Base-by-base conservation (phyloP, 148 eudicot species). In the Talinum fruticosum region DNA sequence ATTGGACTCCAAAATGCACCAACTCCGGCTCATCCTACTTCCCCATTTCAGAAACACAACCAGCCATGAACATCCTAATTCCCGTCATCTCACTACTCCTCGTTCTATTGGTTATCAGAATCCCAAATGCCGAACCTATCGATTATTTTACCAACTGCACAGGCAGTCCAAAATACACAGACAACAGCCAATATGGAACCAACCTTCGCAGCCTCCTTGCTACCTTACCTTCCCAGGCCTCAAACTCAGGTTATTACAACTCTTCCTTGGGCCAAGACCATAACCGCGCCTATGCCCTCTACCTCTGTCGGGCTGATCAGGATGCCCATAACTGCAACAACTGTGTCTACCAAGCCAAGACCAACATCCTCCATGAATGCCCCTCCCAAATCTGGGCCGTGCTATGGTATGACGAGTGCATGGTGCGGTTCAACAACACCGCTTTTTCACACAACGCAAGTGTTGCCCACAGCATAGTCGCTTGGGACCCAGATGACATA, bases 351-450 rank as follows among this genome's bases (percentile, higher is more conserved):
- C 35, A 75, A 26, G 84, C 78, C 0, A 73, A 71, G n/a, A 72
- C 38, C 19, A 18, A 2, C 12, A 66, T 77, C 30, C 38, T 73
- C 37, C 81, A 74, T 7, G 53, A 38, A 2, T 82, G 79, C 53
- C 81, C 84, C 13, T 26, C 76, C 41, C 79, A 75, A 72, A 45
- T 71, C 23, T 49, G 66, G 29, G 81, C 81, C 1, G 66, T 74
- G 16, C 33, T 78, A 64, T 75, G 79, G 76, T 74, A 29, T 59
- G 74, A 53, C 13, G 38, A 79, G 24, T 79, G 85, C 69, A 61
- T 83, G 77, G 76, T 75, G 41, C 77, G 79, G 14, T 83, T 74
- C 26, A 57, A 82, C 24, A 80, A 76, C 36, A 15, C 38, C 79
- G 7, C 29, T 79, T 53, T 69, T 68, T 45, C 24, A 66, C 2